A percentile compares a stretch with the other conserved stretches of the same genome.
Evolutionary conservation across 2,329 filamentous ascomycete species (phyloP).

Genomic region (Tolypocladium sp.): DNA sequence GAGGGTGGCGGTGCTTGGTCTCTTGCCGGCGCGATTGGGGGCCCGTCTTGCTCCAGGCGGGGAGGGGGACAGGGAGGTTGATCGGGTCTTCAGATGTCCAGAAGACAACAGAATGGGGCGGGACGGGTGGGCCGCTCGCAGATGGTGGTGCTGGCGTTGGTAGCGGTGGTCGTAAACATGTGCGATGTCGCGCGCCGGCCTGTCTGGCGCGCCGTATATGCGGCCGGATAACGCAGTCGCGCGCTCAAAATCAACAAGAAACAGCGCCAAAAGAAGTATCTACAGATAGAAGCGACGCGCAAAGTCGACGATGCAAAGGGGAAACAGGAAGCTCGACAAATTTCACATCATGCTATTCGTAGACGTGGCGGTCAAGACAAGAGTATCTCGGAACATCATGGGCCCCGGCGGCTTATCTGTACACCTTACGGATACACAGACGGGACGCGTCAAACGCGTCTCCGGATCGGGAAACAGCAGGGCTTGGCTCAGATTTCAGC

Average conservation of each 20-base stretch:
- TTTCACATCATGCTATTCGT: background rate
- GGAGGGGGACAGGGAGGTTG: background rate
- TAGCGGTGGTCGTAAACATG: background rate
- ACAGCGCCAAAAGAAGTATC: background rate
- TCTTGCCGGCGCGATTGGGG: background rate
- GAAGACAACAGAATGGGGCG: background rate
- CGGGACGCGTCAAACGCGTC: background rate
- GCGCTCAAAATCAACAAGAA: background rate
- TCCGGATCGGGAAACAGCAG: background rate
- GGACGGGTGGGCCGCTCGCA: slow-evolving; percentile 7
- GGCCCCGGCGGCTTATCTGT: background rate
- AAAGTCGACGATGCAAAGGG: background rate
- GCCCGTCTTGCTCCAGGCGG: background rate
- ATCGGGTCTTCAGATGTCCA: background rate
- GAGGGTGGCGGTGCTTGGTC: slow-evolving; percentile 12
- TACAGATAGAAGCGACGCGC: background rate
- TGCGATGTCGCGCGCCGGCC: background rate
- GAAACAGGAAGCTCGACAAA: background rate
- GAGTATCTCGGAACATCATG: background rate
- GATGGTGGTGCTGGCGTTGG: background rate
- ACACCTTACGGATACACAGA: too few species aligned
- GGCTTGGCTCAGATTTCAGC: background rate
- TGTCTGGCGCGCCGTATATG: background rate
- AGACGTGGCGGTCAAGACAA: background rate
- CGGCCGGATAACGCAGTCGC: background rate